Evolutionary conservation across 1,139 yeast species (phyloP), one percentile per base, ranked within the genome.

Genomic region (Lizanozyma gosingica): DNA sequence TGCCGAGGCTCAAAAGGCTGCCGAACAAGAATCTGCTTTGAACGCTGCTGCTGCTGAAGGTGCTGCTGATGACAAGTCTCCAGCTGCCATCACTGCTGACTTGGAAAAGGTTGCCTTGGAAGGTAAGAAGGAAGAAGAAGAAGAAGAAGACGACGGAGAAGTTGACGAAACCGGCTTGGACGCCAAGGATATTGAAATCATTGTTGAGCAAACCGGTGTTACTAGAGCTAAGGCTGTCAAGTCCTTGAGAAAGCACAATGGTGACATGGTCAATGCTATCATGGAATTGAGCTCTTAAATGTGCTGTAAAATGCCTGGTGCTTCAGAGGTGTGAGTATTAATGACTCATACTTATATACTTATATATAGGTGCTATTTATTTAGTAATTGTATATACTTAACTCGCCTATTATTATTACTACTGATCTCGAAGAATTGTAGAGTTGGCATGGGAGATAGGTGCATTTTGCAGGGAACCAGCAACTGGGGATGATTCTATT

Each of bases 241-340:
- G 67, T 95, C 97, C 54, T 78, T 92, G 66, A 83, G 77, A 66
- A 81, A 78, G 54, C 90, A 90, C 75, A 78, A 86, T 57, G 88
- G 92, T 66, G 97, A 92, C 65, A 81, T 92, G 71, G 97, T 92
- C 63, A 90, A 88, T 62, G 92, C 97, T 53, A 86, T 90, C 63
- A 86, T 90, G 94, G 84, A 86, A 53, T 75, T 90, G 64, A 22
- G 29, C 29, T 79, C 92, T 51, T 67, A 65, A 51, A 37, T 47
- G 36, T 34, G 14, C 17, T 39, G 41, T n/a, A n/a, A n/a, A n/a
- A n/a, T n/a, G n/a, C n/a, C n/a, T n/a, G n/a, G n/a, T n/a, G n/a
- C n/a, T n/a, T n/a, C n/a, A n/a, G n/a, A n/a, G n/a, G n/a, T n/a
- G n/a, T n/a, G n/a, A n/a, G n/a, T n/a, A n/a, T n/a, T n/a, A n/a